Evolutionary conservation across 2,329 filamentous ascomycete species (phyloP), one percentile per base, ranked within the genome.

Genomic region (Venturia pyrina): DNA sequence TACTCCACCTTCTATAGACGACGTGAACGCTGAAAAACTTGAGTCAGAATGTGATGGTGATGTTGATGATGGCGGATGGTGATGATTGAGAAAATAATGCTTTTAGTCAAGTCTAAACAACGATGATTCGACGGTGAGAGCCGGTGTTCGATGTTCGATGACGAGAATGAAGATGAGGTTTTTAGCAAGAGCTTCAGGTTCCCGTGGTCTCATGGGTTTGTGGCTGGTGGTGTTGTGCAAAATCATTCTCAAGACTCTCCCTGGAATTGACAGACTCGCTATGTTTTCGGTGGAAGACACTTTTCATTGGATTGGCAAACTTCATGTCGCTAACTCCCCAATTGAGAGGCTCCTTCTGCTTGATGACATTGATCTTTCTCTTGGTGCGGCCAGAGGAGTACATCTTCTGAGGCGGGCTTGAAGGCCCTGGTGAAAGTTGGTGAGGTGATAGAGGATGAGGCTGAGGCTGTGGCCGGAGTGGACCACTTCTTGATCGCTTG

Each of bases 361-460:
- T 78, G 28, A 73, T 70, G 4, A 75, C 71, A 8, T 75, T 73
- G 72, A 78, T 76, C 72, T 78, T 78, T 44, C 76, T 70, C 70
- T 78, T 78, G 13, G 75, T 76, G 24, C 76, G 74, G 37, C 76
- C 76, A 32, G 76, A 78, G 53, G 76, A 71, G 63, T 77, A 78
- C 53, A 77, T 73, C 53, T 63, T 46, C n/a, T 70, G 67, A 28
- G 68, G 53, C 13, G 67, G 56, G 11, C 50, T 60, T 13, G 67
- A 64, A n/a, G 32, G 56, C 19, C 37, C 60, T 24, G 61, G n/a
- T 40, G 56, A 53, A 28, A 60, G 21, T 34, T 59, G 53, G 15
- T 59, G 40, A 32, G 43, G 50, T 19, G 50, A 43, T 17, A 32
- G 50, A 60, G 60, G 43, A 56, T 46, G 32, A 37, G 48, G 46